A percentile compares a stretch with the other conserved stretches of the same genome.
phyloP scores from a whole-genome alignment of 371 early-diverging fungal species.

The Batkoa obscura region DNA sequence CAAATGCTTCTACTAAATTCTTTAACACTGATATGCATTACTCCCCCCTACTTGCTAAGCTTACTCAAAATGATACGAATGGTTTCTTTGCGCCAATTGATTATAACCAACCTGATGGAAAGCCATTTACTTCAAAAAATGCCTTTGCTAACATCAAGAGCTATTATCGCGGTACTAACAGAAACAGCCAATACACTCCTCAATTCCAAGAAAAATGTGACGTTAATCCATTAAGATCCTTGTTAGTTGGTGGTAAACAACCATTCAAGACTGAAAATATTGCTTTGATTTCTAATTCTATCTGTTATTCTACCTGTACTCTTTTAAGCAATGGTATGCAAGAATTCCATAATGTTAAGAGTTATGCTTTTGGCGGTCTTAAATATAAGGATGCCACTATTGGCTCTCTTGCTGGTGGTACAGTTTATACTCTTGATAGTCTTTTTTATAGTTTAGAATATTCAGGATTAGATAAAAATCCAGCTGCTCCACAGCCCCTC shows the following conservation, averaged over 20 bases:
- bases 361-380: not conserved
- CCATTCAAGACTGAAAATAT: not conserved
- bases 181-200: not conserved
- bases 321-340: not conserved
- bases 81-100: not conserved
- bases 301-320: conserved; percentile 1
- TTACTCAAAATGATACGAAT: not conserved
- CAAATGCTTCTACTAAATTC: not conserved
- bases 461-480: not conserved
- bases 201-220: not conserved
- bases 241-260: not conserved
- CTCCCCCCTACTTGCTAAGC: not conserved
- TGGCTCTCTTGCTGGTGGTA: not conserved
- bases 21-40: not conserved
- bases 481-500: not conserved
- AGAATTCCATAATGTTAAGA: not conserved
- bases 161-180: not conserved
- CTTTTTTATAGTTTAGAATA: not conserved
- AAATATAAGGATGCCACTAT: not conserved
- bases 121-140: not conserved
- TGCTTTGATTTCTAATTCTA: not conserved
- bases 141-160: not conserved
- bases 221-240: not conserved
- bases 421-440: not conserved
- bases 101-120: not conserved